Base-by-base conservation (phyloP, 805 yeast genomes). In the Yamadazyma akitaensis region DNA sequence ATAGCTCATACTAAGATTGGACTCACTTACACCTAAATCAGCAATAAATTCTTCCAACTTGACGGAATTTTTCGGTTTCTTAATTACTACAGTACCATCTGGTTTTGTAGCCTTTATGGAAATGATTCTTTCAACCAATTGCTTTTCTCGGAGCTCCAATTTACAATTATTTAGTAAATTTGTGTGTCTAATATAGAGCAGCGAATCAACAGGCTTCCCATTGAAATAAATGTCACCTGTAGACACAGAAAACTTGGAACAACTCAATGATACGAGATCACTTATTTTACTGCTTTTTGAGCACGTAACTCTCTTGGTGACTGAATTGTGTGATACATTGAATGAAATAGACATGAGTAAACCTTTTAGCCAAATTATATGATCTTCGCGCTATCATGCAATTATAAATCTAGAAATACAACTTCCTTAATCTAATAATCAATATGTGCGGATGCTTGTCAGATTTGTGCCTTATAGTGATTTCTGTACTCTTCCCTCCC, bases 401-500 rank as follows among this genome's bases (percentile, higher is more conserved):
- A 9, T 18, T 19, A 4, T 5, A n/a, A 11, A 18, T 18, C 8
- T 19, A 5, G n/a, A 36, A 36, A 6, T 19, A 19, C 17, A 17
- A 24, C 11, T 5, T 18, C 28, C 28, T 19, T 19, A n/a, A 28
- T 28, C 32, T 28, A 28, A 28, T 28, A 17, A 19, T 11, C 16
- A 19, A 41, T 12, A 46, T 46, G 49, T 61, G 66, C 60, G 64
- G 57, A 26, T 71, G 75, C 48, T 53, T 68, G 31, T 61, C 75
- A 2, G 91, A 85, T 59, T 59, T 81, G n/a, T 60, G 80, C 12
- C 75, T 86, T 13, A 80, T 82, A 47, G 53, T 81, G 1, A 59
- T 82, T 7, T 83, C 88, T 2, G 73, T 84, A 42, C 70, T 85
- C 42, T 73, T 83, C 58, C 94, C 95, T 2, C 94, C 94, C 0